Evolutionary conservation across 805 yeast species (phyloP).

Genomic region (Phaffomyces antillensis): DNA sequence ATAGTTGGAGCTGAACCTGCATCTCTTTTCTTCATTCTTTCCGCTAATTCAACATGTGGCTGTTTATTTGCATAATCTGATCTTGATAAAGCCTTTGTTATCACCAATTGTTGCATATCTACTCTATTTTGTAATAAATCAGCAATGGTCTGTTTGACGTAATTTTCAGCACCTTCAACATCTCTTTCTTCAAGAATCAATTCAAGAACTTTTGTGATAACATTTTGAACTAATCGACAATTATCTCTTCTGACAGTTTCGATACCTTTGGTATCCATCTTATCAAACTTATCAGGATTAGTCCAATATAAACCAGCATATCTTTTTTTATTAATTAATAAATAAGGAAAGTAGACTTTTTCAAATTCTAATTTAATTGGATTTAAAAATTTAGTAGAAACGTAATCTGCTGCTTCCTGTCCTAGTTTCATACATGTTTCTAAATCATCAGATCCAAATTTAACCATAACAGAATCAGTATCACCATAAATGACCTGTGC

Average conservation of each 20-base stretch:
- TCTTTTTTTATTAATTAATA: conserved; percentile 90
- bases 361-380: conserved; percentile 96
- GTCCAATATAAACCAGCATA: conserved; percentile 99
- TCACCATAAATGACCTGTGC: conserved; percentile 95
- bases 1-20: conserved; percentile 95
- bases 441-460: conserved; percentile 79
- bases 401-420: conserved; percentile 87
- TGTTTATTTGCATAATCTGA: conserved; percentile 94
- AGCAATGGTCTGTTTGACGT: conserved; percentile 81
- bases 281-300: conserved; percentile 81
- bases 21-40: conserved; percentile 92
- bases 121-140: conserved; percentile 85
- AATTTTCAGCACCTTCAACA: conserved; percentile 75
- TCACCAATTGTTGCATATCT: conserved; percentile 88
- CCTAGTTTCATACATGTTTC: conserved; percentile 86
- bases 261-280: conserved; percentile 97
- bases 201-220: conserved; percentile 84
- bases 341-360: conserved; percentile 91
- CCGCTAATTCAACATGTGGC: conserved; percentile 95
- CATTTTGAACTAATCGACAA: conserved; percentile 89
- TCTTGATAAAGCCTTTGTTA: conserved; percentile 79
- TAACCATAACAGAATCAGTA: conserved; percentile 98
- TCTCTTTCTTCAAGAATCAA: conserved; percentile 81
- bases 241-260: conserved; percentile 98
- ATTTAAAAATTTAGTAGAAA: conserved; percentile 66